phyloP scores from a whole-genome alignment of 805 yeast species.

The Millerozyma acaciae region DNA sequence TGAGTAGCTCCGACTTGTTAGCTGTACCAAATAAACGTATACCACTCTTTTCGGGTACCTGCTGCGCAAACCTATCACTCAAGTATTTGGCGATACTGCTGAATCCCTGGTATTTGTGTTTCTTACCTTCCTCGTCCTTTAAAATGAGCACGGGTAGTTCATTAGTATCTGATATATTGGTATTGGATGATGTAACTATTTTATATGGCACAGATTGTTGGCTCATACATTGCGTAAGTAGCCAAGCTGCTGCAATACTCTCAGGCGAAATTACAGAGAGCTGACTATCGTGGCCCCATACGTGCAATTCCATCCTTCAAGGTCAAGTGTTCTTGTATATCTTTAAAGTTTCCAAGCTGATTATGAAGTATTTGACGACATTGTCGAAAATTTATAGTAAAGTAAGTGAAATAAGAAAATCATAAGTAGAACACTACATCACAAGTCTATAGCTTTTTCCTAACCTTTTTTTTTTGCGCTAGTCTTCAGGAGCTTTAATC shows the following conservation, averaged over 20 bases:
- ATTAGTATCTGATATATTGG: slow-evolving; percentile 47
- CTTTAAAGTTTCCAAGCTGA: too few species aligned
- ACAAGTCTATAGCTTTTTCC: too few species aligned
- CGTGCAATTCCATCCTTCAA: slow-evolving; percentile 38
- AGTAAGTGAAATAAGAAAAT: too few species aligned
- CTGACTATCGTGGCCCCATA: slow-evolving; percentile 47
- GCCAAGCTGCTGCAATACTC: slow-evolving; percentile 45
- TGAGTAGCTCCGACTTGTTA: slow-evolving; percentile 22
- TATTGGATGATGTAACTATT: slow-evolving; percentile 56
- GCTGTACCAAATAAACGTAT: slow-evolving; percentile 1
- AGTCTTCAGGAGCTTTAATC: too few species aligned
- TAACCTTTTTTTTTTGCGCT: too few species aligned
- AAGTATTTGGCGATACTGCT: slow-evolving; percentile 10
- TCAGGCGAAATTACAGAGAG: slow-evolving; percentile 50
- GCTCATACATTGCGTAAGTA: slow-evolving; percentile 23
- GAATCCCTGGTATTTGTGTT: slow-evolving; percentile 16
- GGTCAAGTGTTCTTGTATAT: too few species aligned
- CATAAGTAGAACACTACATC: too few species aligned
- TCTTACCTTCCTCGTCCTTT: slow-evolving; percentile 2
- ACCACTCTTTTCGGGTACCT: slow-evolving; percentile 8
- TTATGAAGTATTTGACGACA: too few species aligned
- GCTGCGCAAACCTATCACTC: neutral
- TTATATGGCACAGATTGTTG: slow-evolving; percentile 14
- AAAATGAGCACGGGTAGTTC: slow-evolving; percentile 46
- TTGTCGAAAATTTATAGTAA: too few species aligned